These are phyloP conservation scores for Volvariella volvacea DNA, from an alignment of 1,284 basidiomycete species.

Conservation along the genomic window DNA sequence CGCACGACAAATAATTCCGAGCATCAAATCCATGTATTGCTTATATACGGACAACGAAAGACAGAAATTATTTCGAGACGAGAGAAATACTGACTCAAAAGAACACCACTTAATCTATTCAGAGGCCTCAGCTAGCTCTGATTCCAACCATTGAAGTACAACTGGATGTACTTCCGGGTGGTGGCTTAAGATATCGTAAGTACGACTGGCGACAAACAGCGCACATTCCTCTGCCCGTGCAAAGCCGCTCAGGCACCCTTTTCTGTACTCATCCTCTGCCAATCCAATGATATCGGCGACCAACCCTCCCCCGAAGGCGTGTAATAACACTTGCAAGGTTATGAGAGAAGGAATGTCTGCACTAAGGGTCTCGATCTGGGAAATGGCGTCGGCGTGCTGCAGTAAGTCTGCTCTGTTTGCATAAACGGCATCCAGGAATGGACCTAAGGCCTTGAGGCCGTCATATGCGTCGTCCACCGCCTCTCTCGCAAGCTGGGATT, in stretches of 20 bases:
- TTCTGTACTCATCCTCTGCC: constrained; percentile 55
- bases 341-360: constrained; percentile 63
- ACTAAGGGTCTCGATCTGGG: constrained; percentile 41
- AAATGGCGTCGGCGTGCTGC: constrained; percentile 19
- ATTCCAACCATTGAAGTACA: constrained; percentile 42
- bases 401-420: constrained; percentile 18
- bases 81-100: too few relatives aligned
- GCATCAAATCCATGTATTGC: too few relatives aligned
- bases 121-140: constrained; percentile 26
- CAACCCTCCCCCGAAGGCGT: constrained; percentile 24
- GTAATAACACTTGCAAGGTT: constrained; percentile 59
- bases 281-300: constrained; percentile 52
- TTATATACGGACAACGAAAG: too few relatives aligned
- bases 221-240: constrained; percentile 71
- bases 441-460: constrained; percentile 48
- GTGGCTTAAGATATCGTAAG: constrained; percentile 41
- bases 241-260: constrained; percentile 63
- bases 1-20: not conserved
- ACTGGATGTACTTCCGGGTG: constrained; percentile 25
- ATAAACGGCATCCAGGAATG: constrained; percentile 48
- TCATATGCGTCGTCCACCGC: constrained; percentile 72
- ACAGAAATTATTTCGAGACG: too few relatives aligned
- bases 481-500: constrained; percentile 53
- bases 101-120: too few relatives aligned
- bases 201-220: constrained; percentile 45